Evolutionary conservation across 169 alveolate species (phyloP).

Genomic region (Theileria orientalis): DNA sequence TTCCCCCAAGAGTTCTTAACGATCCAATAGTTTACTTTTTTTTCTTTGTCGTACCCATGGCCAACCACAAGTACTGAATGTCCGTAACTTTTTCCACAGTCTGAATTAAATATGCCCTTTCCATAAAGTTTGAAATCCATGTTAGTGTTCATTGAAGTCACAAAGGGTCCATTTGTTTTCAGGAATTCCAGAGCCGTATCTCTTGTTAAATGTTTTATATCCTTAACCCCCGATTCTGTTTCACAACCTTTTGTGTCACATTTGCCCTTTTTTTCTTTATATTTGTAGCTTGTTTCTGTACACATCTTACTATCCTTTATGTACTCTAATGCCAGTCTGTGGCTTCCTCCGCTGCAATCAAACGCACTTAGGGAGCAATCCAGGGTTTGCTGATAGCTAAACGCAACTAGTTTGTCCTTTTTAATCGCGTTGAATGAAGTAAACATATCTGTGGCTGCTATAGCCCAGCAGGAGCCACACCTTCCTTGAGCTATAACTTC

Average conservation of each 20-base stretch:
- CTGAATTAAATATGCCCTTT: slow-evolving; percentile 69
- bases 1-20: slow-evolving; percentile 82
- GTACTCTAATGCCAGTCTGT: slow-evolving; percentile 75
- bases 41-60: slow-evolving; percentile 63
- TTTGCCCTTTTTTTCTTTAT: slow-evolving; percentile 47
- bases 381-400: slow-evolving; percentile 84
- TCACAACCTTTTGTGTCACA: slow-evolving; percentile 51
- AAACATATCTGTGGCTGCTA: slow-evolving; percentile 76
- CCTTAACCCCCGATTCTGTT: slow-evolving; percentile 14
- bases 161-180: slow-evolving; percentile 74
- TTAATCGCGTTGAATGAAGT: slow-evolving; percentile 69
- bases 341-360: slow-evolving; percentile 82
- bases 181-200: slow-evolving; percentile 59
- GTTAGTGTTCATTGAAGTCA: slow-evolving; percentile 84
- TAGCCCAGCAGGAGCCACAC: slow-evolving; percentile 89
- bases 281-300: slow-evolving; percentile 71
- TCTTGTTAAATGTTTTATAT: slow-evolving; percentile 8
- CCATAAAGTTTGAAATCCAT: slow-evolving; percentile 79
- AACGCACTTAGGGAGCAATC: slow-evolving; percentile 73
- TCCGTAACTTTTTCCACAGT: slow-evolving; percentile 49
- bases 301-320: slow-evolving; percentile 68
- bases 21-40: slow-evolving; percentile 70
- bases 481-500: slow-evolving; percentile 77
- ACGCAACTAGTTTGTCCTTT: slow-evolving; percentile 27
- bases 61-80: slow-evolving; percentile 83